phyloP scores from a whole-genome alignment of 495 filamentous ascomycete species.

The Podospora didyma region DNA sequence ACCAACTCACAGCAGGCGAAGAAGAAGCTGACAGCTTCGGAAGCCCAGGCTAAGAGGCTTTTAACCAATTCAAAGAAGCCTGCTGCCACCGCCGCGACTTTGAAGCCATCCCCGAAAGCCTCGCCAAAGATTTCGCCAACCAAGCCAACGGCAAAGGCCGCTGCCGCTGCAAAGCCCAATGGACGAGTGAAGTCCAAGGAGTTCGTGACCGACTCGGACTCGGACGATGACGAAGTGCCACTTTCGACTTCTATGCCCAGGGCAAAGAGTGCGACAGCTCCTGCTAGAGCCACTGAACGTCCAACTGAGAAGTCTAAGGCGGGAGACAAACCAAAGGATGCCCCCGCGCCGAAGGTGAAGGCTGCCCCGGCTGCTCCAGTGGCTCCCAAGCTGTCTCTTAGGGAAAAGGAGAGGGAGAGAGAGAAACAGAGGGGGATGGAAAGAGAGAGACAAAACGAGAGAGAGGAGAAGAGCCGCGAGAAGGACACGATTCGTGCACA shows the following conservation, averaged over 20 bases:
- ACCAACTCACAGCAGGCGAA: slow-evolving; percentile 50
- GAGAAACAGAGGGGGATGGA: not conserved
- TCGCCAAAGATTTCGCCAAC: slow-evolving; percentile 32
- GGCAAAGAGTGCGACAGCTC: slow-evolving; percentile 23
- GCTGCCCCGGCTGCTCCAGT: not conserved
- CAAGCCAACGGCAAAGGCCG: slow-evolving; percentile 24
- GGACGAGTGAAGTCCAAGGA: slow-evolving; percentile 54
- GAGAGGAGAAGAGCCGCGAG: slow-evolving; percentile 12
- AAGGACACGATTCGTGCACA: slow-evolving; percentile 31
- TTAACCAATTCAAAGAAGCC: slow-evolving; percentile 52
- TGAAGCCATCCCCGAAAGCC: slow-evolving; percentile 21
- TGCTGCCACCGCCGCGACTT: slow-evolving; percentile 8
- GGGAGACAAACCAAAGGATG: slow-evolving; percentile 8
- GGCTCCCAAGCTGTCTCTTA: not conserved
- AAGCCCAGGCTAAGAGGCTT: slow-evolving; percentile 58
- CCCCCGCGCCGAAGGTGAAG: not conserved
- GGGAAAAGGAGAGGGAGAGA: slow-evolving; percentile 13
- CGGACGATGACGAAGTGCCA: slow-evolving; percentile 52
- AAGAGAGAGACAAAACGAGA: slow-evolving; percentile 17
- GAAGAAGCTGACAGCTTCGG: slow-evolving; percentile 59
- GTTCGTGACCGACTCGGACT: slow-evolving; percentile 72
- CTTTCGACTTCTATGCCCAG: slow-evolving; percentile 35
- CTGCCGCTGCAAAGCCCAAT: slow-evolving; percentile 9
- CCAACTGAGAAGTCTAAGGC: slow-evolving; percentile 30
- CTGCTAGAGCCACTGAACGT: slow-evolving; percentile 34